These are phyloP conservation scores for Nothophytophthora sp. DNA, from an alignment of 352 stramenopile genomes.

Conservation along the genomic window DNA sequence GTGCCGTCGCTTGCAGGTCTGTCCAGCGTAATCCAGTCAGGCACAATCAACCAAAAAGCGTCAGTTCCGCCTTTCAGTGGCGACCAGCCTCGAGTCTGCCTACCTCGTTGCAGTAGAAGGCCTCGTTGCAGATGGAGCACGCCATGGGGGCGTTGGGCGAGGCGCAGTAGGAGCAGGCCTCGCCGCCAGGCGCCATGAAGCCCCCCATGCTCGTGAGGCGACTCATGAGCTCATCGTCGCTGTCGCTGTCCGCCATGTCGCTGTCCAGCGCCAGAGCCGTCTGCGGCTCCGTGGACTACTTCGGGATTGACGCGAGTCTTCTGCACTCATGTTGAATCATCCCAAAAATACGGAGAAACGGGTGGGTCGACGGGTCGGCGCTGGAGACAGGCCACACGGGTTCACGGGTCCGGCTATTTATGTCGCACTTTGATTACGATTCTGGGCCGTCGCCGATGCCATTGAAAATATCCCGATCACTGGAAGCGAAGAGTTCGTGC, in stretches of 20 bases:
- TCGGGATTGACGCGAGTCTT: constrained; percentile 11
- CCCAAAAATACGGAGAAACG: too few relatives aligned
- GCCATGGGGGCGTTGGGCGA: constrained; percentile 48
- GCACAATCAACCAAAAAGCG: neutral
- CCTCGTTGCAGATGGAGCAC: constrained; percentile 71
- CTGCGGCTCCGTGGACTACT: too few relatives aligned
- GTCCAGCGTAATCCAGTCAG: neutral
- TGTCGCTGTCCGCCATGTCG: constrained; percentile 77
- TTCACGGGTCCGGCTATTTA: too few relatives aligned
- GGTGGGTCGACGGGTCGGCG: too few relatives aligned
- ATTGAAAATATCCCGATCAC: too few relatives aligned
- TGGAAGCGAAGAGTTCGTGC: too few relatives aligned
- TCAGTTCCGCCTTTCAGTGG: neutral
- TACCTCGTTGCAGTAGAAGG: constrained; percentile 78
- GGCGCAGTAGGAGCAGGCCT: constrained; percentile 80
- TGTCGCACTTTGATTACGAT: too few relatives aligned
- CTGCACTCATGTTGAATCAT: too few relatives aligned
- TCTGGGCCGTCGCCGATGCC: too few relatives aligned
- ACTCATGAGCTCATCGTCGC: constrained; percentile 88
- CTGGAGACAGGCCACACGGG: too few relatives aligned
- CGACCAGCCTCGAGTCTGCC: neutral
- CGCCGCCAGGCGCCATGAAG: constrained; percentile 27
- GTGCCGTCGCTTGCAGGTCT: constrained; percentile 76
- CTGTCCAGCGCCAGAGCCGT: neutral
- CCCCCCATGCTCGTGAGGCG: constrained; percentile 48